These are phyloP conservation scores for Megacollybia platyphylla DNA, from an alignment of 1,284 basidiomycete species.

Conservation along the genomic window DNA sequence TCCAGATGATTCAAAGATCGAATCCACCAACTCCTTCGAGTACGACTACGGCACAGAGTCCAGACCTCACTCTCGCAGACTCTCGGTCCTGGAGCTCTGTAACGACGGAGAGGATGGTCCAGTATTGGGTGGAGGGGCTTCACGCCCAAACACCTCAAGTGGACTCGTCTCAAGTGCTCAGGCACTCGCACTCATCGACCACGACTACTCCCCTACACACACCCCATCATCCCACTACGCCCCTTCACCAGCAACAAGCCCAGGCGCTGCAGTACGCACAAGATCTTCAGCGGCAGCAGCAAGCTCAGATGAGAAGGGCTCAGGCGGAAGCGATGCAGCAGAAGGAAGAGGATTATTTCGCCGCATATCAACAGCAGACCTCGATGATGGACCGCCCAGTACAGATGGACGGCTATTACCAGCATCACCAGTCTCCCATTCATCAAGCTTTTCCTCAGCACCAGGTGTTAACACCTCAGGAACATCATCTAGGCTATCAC, in stretches of 20 bases:
- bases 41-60: slow-evolving; percentile 58
- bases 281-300: neutral
- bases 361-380: neutral
- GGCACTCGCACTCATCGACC: neutral
- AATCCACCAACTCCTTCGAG: slow-evolving; percentile 18
- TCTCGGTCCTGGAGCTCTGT: slow-evolving; percentile 78
- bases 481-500: too few relatives aligned
- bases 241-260: too few relatives aligned
- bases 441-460: too few relatives aligned
- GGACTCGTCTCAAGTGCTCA: neutral
- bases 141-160: slow-evolving; percentile 14
- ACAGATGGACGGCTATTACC: too few relatives aligned
- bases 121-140: slow-evolving; percentile 18
- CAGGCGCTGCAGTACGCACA: too few relatives aligned
- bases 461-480: too few relatives aligned
- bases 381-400: too few relatives aligned
- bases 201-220: neutral
- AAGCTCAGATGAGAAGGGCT: slow-evolving; percentile 21
- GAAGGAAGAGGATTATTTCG: slow-evolving; percentile 4
- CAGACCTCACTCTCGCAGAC: slow-evolving; percentile 60
- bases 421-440: too few relatives aligned
- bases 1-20: slow-evolving; percentile 28
- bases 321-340: slow-evolving; percentile 12
- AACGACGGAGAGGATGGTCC: slow-evolving; percentile 38
- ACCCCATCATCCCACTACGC: too few relatives aligned